Conservation (phyloP, 1,139 yeast species). For the Arxiozyma heterogenica region DNA sequence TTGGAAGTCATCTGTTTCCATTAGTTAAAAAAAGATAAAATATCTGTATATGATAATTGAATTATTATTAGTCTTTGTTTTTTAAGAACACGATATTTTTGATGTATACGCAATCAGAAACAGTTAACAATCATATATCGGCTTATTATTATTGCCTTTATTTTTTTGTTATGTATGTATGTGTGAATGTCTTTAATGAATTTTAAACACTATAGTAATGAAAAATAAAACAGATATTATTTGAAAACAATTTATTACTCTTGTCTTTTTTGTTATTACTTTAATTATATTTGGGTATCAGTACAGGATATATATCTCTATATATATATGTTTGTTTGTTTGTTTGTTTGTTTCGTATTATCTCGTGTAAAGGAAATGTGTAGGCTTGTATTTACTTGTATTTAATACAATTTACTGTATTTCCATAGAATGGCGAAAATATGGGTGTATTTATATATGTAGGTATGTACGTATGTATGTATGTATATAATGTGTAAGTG, state of each 20-base stretch:
- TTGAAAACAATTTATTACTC: no score
- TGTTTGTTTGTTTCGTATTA: not conserved
- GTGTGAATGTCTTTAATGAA: no score
- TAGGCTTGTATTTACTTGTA: not conserved
- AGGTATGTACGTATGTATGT: not conserved
- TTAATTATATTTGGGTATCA: not conserved
- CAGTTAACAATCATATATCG: not conserved
- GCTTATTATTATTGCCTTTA: not conserved
- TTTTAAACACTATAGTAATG: not conserved
- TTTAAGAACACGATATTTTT: no score
- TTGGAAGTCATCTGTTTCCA: slow-evolving; percentile 3
- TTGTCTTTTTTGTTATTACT: not conserved
- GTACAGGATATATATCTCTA: not conserved
- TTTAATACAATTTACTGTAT: no score
- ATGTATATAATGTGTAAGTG: no score
- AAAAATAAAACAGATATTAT: no score
- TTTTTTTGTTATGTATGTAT: no score
- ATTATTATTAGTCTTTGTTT: not conserved
- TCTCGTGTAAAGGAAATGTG: not conserved
- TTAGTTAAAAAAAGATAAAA: not conserved
- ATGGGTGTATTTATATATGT: not conserved
- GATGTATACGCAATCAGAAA: not conserved
- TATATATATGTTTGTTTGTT: no score
- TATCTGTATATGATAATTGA: not conserved
- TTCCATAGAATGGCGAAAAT: not conserved